These are phyloP conservation scores for Polychytrium aggregatum DNA, from an alignment of 192 early-diverging fungal species.

Conservation along the genomic window DNA sequence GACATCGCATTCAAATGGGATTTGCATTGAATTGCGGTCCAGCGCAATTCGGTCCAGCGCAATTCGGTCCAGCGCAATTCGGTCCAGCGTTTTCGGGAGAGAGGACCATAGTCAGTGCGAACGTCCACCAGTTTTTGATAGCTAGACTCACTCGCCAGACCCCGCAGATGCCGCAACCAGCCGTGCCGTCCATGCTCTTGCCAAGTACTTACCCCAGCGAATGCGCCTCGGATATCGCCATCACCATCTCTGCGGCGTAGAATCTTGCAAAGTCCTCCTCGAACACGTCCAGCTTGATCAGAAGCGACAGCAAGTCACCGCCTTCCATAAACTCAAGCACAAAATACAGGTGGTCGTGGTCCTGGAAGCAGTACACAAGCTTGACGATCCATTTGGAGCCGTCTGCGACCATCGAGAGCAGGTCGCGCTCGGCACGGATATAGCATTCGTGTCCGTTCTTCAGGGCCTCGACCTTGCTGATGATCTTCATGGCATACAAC, in stretches of 20 bases:
- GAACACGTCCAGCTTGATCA: slow-evolving; percentile 42
- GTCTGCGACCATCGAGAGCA: slow-evolving; percentile 25
- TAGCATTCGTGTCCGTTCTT: slow-evolving; percentile 30
- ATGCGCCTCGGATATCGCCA: slow-evolving; percentile 42
- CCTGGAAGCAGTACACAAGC: slow-evolving; percentile 38
- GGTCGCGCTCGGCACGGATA: slow-evolving; percentile 33
- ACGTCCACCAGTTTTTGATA: too few species aligned
- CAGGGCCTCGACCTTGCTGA: slow-evolving; percentile 50
- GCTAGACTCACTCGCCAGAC: too few species aligned
- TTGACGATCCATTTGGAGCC: slow-evolving; percentile 34
- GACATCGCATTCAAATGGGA: slow-evolving; percentile 1
- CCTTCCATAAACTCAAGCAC: slow-evolving; percentile 44
- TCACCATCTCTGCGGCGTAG: slow-evolving; percentile 35
- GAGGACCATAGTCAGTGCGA: too few species aligned
- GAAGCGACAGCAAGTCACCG: slow-evolving; percentile 29
- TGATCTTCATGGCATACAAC: slow-evolving; percentile 90
- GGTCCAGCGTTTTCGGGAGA: too few species aligned
- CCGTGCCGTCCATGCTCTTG: too few species aligned
- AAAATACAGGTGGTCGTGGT: slow-evolving; percentile 39
- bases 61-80: too few species aligned
- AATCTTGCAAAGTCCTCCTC: slow-evolving; percentile 30
- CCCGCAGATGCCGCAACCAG: too few species aligned
- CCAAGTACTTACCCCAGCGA: slow-evolving; percentile 40
- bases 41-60: too few species aligned
- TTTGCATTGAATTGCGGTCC: background rate